Conservation (phyloP, 495 filamentous ascomycete species). For the Staphylotrichum longicolle region DNA sequence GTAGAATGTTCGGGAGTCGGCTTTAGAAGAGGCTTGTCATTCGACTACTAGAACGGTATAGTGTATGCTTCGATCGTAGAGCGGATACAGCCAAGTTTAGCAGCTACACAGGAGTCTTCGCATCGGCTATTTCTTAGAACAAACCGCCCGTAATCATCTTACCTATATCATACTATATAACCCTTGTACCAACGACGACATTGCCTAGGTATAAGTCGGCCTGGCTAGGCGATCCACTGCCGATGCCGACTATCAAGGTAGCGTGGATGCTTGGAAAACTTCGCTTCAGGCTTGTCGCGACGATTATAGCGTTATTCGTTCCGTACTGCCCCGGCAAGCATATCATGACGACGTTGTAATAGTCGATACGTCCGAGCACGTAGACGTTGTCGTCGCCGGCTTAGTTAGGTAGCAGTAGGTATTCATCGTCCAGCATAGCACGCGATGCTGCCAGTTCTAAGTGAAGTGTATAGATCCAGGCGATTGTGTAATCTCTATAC, state of each 20-base stretch:
- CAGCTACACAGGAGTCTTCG: slow-evolving; percentile 13
- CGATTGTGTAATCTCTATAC: too few relatives aligned
- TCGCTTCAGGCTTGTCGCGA: too few relatives aligned
- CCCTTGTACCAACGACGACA: too few relatives aligned
- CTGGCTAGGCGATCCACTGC: slow-evolving; percentile 40
- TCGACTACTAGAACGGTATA: slow-evolving; percentile 5
- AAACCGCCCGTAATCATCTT: too few relatives aligned
- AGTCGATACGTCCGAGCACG: slow-evolving; percentile 39
- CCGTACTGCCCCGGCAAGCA: too few relatives aligned
- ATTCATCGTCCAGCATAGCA: slow-evolving; percentile 18
- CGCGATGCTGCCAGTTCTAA: slow-evolving; percentile 19
- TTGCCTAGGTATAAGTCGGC: too few relatives aligned
- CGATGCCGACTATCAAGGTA: slow-evolving; percentile 47
- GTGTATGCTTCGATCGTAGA: slow-evolving; percentile 12
- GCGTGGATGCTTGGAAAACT: slow-evolving; percentile 29
- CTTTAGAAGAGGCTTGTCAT: too few relatives aligned
- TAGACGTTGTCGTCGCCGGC: too few relatives aligned
- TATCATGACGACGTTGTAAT: slow-evolving; percentile 46
- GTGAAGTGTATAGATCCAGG: slow-evolving; percentile 20
- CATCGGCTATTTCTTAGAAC: too few relatives aligned
- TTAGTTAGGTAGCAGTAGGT: slow-evolving; percentile 1
- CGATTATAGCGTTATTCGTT: too few relatives aligned
- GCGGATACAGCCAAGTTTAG: too few relatives aligned
- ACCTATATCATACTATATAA: too few relatives aligned
- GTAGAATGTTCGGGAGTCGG: slow-evolving; percentile 17